Evolutionary conservation across 2,329 filamentous ascomycete genomes (phyloP).

Genomic region (Hypoxylon rubiginosum): DNA sequence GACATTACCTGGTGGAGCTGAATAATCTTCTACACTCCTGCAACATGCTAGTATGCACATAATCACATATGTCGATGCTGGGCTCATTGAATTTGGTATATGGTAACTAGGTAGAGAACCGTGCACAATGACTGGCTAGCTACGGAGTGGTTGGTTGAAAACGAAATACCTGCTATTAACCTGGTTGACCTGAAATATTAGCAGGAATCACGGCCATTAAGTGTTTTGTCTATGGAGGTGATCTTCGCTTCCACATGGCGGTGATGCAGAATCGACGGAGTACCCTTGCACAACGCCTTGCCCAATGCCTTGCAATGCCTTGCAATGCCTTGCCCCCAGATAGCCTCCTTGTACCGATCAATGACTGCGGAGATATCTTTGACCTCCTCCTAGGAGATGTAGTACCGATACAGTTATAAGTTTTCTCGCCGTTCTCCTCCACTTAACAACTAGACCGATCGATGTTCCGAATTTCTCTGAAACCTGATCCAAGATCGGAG

Average conservation of each 20-base stretch:
- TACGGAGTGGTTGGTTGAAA: neutral
- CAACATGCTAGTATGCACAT: neutral
- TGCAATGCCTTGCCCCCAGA: neutral
- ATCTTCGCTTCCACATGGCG: conserved; percentile 1
- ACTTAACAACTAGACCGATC: neutral
- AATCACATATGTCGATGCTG: neutral
- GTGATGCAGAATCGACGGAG: conserved; percentile 1
- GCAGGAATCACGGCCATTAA: neutral
- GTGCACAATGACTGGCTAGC: neutral
- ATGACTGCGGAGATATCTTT: neutral
- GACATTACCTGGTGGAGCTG: neutral
- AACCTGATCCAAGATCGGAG: neutral
- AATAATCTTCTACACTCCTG: neutral
- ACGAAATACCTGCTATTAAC: neutral
- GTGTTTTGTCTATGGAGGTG: neutral
- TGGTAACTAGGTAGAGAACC: neutral
- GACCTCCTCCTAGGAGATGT: neutral
- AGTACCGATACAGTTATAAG: neutral
- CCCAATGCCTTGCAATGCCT: neutral
- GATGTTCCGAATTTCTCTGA: neutral
- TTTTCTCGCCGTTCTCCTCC: conserved; percentile 6
- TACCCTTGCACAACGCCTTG: neutral
- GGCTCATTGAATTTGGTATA: neutral
- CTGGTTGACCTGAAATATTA: neutral
- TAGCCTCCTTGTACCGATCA: neutral